These are phyloP conservation scores for Cryphonectria carpinicola DNA, from an alignment of 2,329 filamentous ascomycete species.

Conservation along the genomic window DNA sequence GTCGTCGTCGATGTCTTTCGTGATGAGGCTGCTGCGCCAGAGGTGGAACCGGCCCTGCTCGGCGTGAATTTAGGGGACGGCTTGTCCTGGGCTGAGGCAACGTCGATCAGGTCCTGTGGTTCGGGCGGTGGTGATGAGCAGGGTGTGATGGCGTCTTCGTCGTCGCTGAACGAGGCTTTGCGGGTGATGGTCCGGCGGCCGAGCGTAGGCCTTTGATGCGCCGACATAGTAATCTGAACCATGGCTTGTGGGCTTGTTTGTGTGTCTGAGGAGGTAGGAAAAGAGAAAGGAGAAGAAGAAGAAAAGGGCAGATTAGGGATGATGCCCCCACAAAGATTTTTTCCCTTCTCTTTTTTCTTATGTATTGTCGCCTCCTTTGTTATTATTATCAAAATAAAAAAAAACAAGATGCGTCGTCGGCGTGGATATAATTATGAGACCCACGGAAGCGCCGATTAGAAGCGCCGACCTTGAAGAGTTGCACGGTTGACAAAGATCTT, in stretches of 20 bases:
- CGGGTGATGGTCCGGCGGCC: conserved; percentile 20
- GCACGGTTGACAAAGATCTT: conserved; percentile 18
- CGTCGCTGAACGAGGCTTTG: conserved; percentile 31
- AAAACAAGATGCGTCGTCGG: background rate
- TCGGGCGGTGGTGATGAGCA: conserved; percentile 25
- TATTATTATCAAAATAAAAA: background rate
- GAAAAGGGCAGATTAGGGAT: background rate
- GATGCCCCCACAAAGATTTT: background rate
- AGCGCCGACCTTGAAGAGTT: conserved; percentile 6
- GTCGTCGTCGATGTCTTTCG: conserved; percentile 16
- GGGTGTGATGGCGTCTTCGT: conserved; percentile 32
- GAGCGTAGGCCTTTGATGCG: conserved; percentile 5
- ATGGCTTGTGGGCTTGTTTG: background rate
- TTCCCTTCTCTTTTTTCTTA: background rate
- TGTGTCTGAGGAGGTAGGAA: no score
- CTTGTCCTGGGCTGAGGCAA: background rate
- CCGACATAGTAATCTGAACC: conserved; percentile 5
- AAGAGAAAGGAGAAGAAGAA: no score
- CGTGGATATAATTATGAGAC: conserved; percentile 15
- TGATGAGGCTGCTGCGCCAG: conserved; percentile 5
- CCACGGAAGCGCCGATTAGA: conserved; percentile 11
- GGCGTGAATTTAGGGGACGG: background rate
- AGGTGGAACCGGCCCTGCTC: conserved; percentile 9
- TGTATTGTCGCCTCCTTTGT: background rate
- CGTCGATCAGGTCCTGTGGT: conserved; percentile 15